Percentiles rank a stretch among this genome's conserved stretches.
phyloP scores from a whole-genome alignment of 768 basidiomycete genomes.

The Collybia nuda region DNA sequence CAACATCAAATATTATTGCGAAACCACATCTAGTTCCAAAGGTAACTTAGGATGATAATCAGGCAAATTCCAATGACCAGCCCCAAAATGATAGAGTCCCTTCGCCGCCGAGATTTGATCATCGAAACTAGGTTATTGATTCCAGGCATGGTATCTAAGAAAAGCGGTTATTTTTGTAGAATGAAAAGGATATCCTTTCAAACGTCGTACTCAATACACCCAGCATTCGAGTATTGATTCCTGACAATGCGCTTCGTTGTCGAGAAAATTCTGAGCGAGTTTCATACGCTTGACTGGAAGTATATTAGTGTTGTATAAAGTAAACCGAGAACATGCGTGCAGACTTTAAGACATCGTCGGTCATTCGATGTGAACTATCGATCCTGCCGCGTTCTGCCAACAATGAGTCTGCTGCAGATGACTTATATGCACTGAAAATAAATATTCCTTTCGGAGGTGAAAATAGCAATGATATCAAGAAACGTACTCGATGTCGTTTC shows the following conservation, averaged over 20 bases:
- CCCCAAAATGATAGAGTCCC: constrained; percentile 90
- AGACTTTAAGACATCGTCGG: constrained; percentile 86
- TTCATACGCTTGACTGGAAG: constrained; percentile 89
- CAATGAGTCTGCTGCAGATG: constrained; percentile 82
- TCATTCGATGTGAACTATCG: constrained; percentile 93
- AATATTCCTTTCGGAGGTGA: neutral
- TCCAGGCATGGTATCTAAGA: constrained; percentile 84
- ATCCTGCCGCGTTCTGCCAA: constrained; percentile 87
- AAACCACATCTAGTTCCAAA: constrained; percentile 33
- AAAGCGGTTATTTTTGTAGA: neutral
- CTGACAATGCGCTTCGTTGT: constrained; percentile 72
- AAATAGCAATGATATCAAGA: neutral
- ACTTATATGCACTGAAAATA: constrained; percentile 80
- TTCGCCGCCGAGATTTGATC: constrained; percentile 88
- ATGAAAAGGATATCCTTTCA: neutral
- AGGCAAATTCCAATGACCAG: constrained; percentile 84
- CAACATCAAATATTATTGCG: neutral
- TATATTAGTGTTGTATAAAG: constrained; percentile 1
- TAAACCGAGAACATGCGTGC: constrained; percentile 20
- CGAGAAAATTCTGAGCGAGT: constrained; percentile 90
- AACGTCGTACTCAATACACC: constrained; percentile 71
- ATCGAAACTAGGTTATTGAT: constrained; percentile 87
- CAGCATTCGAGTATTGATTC: constrained; percentile 83
- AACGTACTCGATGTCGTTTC: constrained; percentile 93
- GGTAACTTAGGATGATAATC: constrained; percentile 50